Base-by-base conservation (phyloP, 2,329 filamentous ascomycete species). In the Teratosphaeria pseudoeucalypti region DNA sequence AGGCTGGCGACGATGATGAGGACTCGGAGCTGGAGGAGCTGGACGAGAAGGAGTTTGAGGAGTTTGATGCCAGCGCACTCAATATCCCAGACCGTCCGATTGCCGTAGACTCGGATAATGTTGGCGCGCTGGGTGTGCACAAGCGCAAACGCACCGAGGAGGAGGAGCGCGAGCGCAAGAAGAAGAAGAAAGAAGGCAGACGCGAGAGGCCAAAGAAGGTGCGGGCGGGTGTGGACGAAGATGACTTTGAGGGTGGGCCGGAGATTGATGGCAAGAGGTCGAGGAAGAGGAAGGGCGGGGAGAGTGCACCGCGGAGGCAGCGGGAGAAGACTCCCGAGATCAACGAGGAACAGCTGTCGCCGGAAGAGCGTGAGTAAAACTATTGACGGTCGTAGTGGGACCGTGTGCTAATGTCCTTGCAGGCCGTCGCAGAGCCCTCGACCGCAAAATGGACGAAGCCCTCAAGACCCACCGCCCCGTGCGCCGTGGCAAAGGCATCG, bases 401-500 rank as follows among this genome's bases (percentile, higher is more conserved):
- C 37, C 37, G 11, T n/a, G 34, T 49, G 49, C 11, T 70, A 56
- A 60, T 58, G 14, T 47, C 12, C 10, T 60, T 59, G 53, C 66
- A 85, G 82, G 81, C 67, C 85, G 92, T 67, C 86, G 88, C 67
- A 82, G 89, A 66, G 92, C 90, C 23, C 85, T 99, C 57, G 90
- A 96, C 69, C 83, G 86, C 65, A 88, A 89, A 59, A 90, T 97
- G 77, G 90, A 96, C 73, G 89, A 89, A 59, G 91, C 92, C 0
- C 79, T 95, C 67, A 95, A 95, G 78, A 89, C 89, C 66, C 85
- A 88, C 58, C 90, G 89, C 68, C 82, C 86, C 63, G 81, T 87
- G 66, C 83, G 83, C 64, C 92, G 90, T 79, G 90, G 90, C 79
- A 89, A 92, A 71, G 92, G 94, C 67, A 91, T 95, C 73, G 92